Percentiles rank a stretch among this genome's conserved stretches.
These are phyloP conservation scores for Gaultheria prostrata DNA, from an alignment of 148 eudicot species.

Conservation along the genomic window DNA sequence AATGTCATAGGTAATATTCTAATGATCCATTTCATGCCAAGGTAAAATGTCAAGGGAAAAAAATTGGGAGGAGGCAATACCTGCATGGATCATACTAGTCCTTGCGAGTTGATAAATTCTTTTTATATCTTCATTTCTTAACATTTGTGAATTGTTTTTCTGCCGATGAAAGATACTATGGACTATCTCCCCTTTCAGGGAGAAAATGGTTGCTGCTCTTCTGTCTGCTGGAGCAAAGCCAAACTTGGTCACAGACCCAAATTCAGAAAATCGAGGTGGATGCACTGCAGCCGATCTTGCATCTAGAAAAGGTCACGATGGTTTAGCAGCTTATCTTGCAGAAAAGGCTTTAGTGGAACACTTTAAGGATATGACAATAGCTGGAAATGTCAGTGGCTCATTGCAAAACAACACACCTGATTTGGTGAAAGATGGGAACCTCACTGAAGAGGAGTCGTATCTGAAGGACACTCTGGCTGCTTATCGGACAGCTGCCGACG, in stretches of 20 bases:
- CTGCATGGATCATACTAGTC: background rate
- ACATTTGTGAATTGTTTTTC: background rate
- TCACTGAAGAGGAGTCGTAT: conserved; percentile 64
- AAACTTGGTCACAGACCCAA: conserved; percentile 90
- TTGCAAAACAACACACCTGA: conserved; percentile 48
- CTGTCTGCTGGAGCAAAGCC: conserved; percentile 94
- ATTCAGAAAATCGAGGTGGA: conserved; percentile 73
- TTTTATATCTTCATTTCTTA: background rate
- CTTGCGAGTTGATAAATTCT: background rate
- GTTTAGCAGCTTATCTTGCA: conserved; percentile 89
- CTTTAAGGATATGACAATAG: conserved; percentile 75
- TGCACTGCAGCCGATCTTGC: conserved; percentile 83
- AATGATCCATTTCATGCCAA: background rate
- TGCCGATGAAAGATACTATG: background rate
- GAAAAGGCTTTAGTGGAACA: conserved; percentile 81
- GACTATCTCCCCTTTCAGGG: conserved; percentile 44
- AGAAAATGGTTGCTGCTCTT: conserved; percentile 85
- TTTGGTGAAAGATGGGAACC: conserved; percentile 25
- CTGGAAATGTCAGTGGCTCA: conserved; percentile 83
- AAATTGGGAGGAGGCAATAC: background rate
- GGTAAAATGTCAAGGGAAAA: background rate
- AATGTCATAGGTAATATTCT: background rate
- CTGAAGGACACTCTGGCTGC: conserved; percentile 85
- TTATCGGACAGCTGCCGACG: conserved; percentile 94
- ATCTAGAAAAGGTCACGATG: conserved; percentile 59